phyloP scores from a whole-genome alignment of 1,284 basidiomycete species.

The Trichosporon faecale region DNA sequence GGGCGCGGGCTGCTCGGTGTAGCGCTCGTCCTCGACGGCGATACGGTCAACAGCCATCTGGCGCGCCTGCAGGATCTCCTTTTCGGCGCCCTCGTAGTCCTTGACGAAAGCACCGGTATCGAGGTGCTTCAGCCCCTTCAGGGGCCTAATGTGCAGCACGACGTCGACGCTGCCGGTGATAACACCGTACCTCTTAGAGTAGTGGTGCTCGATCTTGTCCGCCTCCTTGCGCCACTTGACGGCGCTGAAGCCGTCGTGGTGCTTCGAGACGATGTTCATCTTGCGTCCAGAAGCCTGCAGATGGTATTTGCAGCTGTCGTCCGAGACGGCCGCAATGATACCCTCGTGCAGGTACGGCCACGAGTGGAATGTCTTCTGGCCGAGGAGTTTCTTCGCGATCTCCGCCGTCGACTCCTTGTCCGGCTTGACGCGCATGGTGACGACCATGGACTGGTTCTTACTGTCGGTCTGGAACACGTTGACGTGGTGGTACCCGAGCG shows the following conservation, averaged over 20 bases:
- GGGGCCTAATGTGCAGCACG: conserved; percentile 74
- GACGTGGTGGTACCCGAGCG: conserved; percentile 80
- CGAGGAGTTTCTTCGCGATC: conserved; percentile 71
- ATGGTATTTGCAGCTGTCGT: conserved; percentile 84
- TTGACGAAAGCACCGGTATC: conserved; percentile 89
- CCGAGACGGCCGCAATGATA: conserved; percentile 78
- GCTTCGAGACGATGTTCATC: conserved; percentile 63
- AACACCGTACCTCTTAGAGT: conserved; percentile 87
- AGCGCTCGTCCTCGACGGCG: conserved; percentile 82
- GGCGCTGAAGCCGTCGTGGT: conserved; percentile 65
- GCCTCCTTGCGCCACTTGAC: conserved; percentile 72
- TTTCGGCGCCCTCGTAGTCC: conserved; percentile 79
- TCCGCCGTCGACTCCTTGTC: conserved; percentile 66
- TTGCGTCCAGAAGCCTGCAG: conserved; percentile 59
- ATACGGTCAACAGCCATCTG: conserved; percentile 78
- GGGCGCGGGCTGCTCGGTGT: conserved; percentile 71
- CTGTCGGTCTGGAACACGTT: conserved; percentile 91
- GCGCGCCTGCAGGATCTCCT: conserved; percentile 78
- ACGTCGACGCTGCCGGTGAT: conserved; percentile 77
- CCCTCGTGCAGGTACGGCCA: conserved; percentile 98
- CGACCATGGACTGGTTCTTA: conserved; percentile 86
- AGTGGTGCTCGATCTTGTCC: conserved; percentile 74
- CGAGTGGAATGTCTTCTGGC: conserved; percentile 71
- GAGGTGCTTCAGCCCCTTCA: conserved; percentile 85
- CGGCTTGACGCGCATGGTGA: conserved; percentile 74